Evolutionary conservation across 2,329 filamentous ascomycete species (phyloP).

Genomic region (Cyphellophora attinorum): DNA sequence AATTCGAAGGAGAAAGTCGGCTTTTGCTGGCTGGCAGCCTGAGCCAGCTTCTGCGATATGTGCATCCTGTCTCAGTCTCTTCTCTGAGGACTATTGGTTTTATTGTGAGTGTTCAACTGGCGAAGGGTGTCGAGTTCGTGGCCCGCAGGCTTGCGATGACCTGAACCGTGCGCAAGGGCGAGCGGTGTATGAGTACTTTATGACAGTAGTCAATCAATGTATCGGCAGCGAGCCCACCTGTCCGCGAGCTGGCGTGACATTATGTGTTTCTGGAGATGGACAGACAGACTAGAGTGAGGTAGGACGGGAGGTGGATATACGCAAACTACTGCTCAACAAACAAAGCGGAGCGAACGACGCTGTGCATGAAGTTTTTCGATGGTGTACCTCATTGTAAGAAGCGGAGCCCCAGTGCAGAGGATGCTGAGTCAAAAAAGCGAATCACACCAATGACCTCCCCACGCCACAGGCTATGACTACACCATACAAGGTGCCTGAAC

Average conservation of each 20-base stretch:
- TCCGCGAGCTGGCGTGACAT: slow-evolving; percentile 47
- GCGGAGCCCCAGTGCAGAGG: too few species aligned
- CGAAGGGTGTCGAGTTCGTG: neutral
- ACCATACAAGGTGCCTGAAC: too few species aligned
- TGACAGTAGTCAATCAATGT: slow-evolving; percentile 28
- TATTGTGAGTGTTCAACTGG: neutral
- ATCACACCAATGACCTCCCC: too few species aligned
- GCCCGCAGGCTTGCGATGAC: neutral
- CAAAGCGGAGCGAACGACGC: too few species aligned
- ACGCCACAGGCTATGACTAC: too few species aligned
- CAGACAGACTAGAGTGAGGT: neutral
- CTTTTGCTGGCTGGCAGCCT: slow-evolving; percentile 66
- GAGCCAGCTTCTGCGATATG: slow-evolving; percentile 81
- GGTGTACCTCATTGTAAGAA: too few species aligned
- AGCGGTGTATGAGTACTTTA: too few species aligned
- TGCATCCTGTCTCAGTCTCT: slow-evolving; percentile 61
- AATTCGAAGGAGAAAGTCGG: slow-evolving; percentile 98
- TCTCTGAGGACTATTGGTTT: slow-evolving; percentile 1
- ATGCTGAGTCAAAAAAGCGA: too few species aligned
- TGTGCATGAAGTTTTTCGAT: too few species aligned
- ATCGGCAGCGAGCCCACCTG: slow-evolving; percentile 37
- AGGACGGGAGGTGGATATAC: slow-evolving; percentile 1
- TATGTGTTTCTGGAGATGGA: slow-evolving; percentile 3
- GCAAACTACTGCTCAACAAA: neutral
- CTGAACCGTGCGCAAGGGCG: slow-evolving; percentile 6